Evolutionary conservation across 2,329 filamentous ascomycete species (phyloP), one percentile per base, ranked within the genome.

Genomic region (Aspergillus sp.): DNA sequence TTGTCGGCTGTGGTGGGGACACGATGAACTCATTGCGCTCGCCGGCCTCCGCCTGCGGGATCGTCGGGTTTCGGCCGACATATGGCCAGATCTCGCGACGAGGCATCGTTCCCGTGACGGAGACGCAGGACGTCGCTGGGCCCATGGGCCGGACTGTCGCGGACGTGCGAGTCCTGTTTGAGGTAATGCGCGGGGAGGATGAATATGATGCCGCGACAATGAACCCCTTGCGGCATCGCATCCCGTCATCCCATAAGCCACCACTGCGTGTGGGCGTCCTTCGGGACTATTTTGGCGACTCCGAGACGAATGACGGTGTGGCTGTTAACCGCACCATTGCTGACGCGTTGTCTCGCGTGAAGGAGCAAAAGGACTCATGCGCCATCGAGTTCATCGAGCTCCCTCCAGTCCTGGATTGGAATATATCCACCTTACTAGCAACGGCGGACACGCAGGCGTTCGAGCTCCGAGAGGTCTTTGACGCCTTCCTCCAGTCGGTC

Each of bases 1-100:
- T 87, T 0, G 73, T 84, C 2, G 83, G 80, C 0, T 81, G 80
- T 9, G 83, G 83, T 2, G 83, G 80, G 1, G 82, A 86, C 58
- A 84, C 83, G 0, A 80, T 87, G 47, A 87, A 87, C 62, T 84
- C 81, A 5, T 68, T 87, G 7, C 74, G 82, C 14, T 85, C 79
- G 49, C 84, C 84, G 0, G 84, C 84, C 11, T 83, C 79, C 41
- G 83, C 83, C 3, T 85, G 84, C 56, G 78, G 76, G 11, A 69
- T 87, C 17, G 83, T 83, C 56, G 84, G 83, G 55, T 76, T 85
- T 49, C 72, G 84, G 19, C 84, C 84, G 3, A 83, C 81, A 0
- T 64, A 74, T 25, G 81, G 82, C 0, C 60, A 81, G n/a, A 70
- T 85, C 13, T 76, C 77, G 0, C 64, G 76, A 6, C 64, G 67